Evolutionary conservation across 2,329 filamentous ascomycete genomes (phyloP).

Genomic region (Fusarium sp.): DNA sequence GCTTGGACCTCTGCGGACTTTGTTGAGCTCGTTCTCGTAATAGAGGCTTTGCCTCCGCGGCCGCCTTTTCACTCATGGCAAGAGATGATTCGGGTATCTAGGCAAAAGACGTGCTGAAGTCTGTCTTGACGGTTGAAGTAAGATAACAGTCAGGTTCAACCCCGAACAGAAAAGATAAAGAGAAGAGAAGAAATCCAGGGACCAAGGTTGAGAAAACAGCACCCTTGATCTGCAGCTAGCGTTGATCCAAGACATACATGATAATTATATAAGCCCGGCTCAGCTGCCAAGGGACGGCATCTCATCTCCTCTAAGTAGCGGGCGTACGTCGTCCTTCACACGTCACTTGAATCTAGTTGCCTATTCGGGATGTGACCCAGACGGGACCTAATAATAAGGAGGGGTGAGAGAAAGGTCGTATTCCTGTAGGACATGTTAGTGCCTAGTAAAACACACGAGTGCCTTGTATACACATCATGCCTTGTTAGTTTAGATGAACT

Average conservation of each 20-base stretch:
- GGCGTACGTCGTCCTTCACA: conserved; percentile 27
- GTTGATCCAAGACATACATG: conserved; percentile 31
- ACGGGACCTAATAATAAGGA: background rate
- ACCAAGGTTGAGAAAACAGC: background rate
- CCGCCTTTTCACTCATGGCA: conserved; percentile 36
- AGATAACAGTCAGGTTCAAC: background rate
- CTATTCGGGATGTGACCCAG: conserved; percentile 1
- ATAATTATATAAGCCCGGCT: conserved; percentile 35
- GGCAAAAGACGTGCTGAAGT: background rate
- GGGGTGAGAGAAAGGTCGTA: background rate
- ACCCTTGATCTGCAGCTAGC: conserved; percentile 4
- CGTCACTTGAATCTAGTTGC: conserved; percentile 24
- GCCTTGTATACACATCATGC: too few relatives aligned
- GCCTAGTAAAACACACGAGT: too few relatives aligned
- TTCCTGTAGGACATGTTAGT: background rate
- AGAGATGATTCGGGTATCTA: background rate
- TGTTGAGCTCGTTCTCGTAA: conserved; percentile 14
- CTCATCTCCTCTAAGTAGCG: conserved; percentile 2
- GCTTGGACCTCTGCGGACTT: conserved; percentile 13
- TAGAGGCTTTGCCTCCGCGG: conserved; percentile 27
- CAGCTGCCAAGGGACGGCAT: conserved; percentile 2
- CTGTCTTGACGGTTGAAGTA: background rate
- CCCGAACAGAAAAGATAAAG: background rate
- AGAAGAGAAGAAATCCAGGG: background rate
- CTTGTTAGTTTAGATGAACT: too few relatives aligned